Evolutionary conservation across 2,329 filamentous ascomycete species (phyloP), one percentile per base, ranked within the genome.

Genomic region (Chrysoporthe deuterocubensis): DNA sequence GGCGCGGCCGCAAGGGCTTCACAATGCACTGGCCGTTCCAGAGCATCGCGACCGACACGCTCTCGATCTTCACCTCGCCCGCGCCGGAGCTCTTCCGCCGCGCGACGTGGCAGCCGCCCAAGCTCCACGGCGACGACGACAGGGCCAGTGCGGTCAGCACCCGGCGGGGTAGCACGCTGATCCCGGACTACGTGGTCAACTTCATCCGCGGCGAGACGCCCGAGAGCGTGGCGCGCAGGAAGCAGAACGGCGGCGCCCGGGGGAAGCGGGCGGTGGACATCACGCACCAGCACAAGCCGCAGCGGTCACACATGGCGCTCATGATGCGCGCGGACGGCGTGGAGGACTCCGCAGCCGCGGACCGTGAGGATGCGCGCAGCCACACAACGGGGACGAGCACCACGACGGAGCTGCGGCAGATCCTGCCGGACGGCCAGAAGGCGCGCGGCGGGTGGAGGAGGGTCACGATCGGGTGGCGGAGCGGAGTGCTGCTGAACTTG

Each of bases 131-230:
- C 37, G 58, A 57, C 46, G 26, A 43, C 34, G 70, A 72, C 26
- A 71, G 69, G n/a, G 71, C 67, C 61, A 63, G 65, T 14, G 62
- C 56, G 9, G 70, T 70, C 9, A 63, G 70, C 40, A 40, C 34
- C 3, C 58, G 69, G 44, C 68, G 70, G 60, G 78, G 81, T 66
- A 78, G 77, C 66, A 81, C 82, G 65, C 78, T 86, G 43, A 80
- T 87, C 18, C 85, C 85, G 9, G 85, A 87, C 75, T 87, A 87
- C 71, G 82, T 87, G 52, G 78, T 85, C 70, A 83, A 85, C 74
- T 87, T 83, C 73, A 79, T 87, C 69, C 81, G 84, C 52, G 84
- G 84, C 58, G 85, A 87, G 75, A 87, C 84, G 1, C 84, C 85
- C 16, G 84, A 86, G 74, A 81, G 80, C 42, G 72, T 87, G 26